Percentiles rank a stretch among this genome's conserved stretches.
Evolutionary conservation across 192 early-diverging fungal species (phyloP).

Genomic region (Mortierella claussenii): DNA sequence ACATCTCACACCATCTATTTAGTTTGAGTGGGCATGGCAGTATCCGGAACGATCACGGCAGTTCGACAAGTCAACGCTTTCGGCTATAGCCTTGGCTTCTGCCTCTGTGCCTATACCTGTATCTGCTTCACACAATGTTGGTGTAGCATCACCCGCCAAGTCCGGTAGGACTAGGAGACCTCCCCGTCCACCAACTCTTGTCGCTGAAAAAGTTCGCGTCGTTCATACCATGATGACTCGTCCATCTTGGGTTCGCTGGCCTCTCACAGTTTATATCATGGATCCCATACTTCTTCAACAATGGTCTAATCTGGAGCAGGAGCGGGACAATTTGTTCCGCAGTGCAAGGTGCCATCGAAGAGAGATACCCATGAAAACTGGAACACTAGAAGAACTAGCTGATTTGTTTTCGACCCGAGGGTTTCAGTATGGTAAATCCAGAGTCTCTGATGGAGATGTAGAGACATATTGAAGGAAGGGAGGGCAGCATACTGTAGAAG

Average conservation of each 20-base stretch:
- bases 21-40: constrained; percentile 53
- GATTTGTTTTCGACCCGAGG: constrained; percentile 12
- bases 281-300: background rate
- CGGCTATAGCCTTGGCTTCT: background rate
- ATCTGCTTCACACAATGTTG: background rate
- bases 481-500: too few relatives aligned
- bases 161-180: background rate
- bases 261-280: constrained; percentile 33
- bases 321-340: too few relatives aligned
- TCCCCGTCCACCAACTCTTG: constrained; percentile 3
- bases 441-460: too few relatives aligned
- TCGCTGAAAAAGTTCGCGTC: constrained; percentile 15
- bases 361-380: constrained; percentile 7
- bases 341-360: too few relatives aligned
- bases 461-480: too few relatives aligned
- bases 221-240: constrained; percentile 24
- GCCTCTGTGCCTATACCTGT: background rate
- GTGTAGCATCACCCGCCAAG: background rate
- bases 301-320: constrained; percentile 16
- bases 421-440: background rate
- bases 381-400: constrained; percentile 12
- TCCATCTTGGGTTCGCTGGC: constrained; percentile 35
- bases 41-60: constrained; percentile 46
- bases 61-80: constrained; percentile 1
- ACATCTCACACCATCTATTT: too few relatives aligned